These are phyloP conservation scores for Lasiodiplodia theobromae DNA, from an alignment of 2,329 filamentous ascomycete species.

Conservation along the genomic window DNA sequence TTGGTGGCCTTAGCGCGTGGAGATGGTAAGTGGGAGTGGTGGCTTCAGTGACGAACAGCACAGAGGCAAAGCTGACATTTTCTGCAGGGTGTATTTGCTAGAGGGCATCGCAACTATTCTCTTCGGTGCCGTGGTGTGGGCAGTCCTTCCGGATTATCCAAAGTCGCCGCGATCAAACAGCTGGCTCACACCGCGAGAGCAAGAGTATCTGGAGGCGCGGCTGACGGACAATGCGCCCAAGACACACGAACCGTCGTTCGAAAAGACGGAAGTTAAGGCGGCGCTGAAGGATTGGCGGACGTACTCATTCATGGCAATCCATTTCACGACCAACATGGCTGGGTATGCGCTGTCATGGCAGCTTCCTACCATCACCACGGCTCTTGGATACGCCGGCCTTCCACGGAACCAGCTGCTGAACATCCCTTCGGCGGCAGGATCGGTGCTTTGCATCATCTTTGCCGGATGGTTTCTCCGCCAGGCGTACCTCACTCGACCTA, in stretches of 20 bases:
- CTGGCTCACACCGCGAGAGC: slow-evolving; percentile 50
- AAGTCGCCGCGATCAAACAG: slow-evolving; percentile 47
- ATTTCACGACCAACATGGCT: slow-evolving; percentile 50
- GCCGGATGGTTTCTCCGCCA: slow-evolving; percentile 50
- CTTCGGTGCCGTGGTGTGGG: slow-evolving; percentile 49
- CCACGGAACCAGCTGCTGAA: slow-evolving; percentile 56
- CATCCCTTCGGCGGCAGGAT: slow-evolving; percentile 54
- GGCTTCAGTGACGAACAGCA: not conserved
- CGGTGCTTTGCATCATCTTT: slow-evolving; percentile 50
- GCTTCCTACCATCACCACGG: slow-evolving; percentile 52
- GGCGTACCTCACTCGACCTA: slow-evolving; percentile 52
- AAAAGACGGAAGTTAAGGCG: slow-evolving; percentile 45
- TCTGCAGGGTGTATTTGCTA: slow-evolving; percentile 51
- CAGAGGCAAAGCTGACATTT: not conserved
- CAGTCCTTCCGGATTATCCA: slow-evolving; percentile 55
- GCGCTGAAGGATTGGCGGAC: slow-evolving; percentile 46
- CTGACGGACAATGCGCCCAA: slow-evolving; percentile 50
- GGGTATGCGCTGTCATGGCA: slow-evolving; percentile 54
- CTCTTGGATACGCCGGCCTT: slow-evolving; percentile 51
- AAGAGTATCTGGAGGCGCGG: slow-evolving; percentile 50
- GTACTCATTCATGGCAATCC: slow-evolving; percentile 48
- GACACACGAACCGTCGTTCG: slow-evolving; percentile 49
- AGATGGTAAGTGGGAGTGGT: slow-evolving; percentile 31
- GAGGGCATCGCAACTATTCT: slow-evolving; percentile 54
- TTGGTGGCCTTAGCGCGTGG: slow-evolving; percentile 36